Evolutionary conservation across 73 alveolate species (phyloP).

Genomic region (Chromera velia): DNA sequence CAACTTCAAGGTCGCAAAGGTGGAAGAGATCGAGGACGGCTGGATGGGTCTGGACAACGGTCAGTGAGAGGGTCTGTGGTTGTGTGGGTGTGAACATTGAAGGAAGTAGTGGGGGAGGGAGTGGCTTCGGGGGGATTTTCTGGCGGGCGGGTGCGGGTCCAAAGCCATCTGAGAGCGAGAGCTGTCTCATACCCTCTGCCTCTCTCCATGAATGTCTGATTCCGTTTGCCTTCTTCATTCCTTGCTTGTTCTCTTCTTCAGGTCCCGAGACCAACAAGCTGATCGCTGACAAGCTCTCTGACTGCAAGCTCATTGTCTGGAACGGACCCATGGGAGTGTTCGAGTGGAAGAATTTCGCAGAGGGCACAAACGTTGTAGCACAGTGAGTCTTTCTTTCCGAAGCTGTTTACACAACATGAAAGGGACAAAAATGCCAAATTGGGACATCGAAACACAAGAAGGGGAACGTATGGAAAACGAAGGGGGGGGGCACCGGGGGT

Average conservation of each 20-base stretch:
- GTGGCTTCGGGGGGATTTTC: too few relatives aligned
- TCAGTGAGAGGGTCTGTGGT: conserved; percentile 50
- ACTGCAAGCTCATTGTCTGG: conserved; percentile 66
- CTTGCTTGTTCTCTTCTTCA: too few relatives aligned
- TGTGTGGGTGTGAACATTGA: too few relatives aligned
- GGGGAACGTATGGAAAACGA: too few relatives aligned
- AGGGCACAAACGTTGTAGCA: conserved; percentile 51
- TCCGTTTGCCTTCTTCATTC: too few relatives aligned
- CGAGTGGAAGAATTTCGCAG: conserved; percentile 49
- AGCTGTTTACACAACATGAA: conserved; percentile 41
- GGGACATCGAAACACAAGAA: too few relatives aligned
- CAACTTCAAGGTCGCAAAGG: conserved; percentile 45
- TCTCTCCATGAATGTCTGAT: too few relatives aligned
- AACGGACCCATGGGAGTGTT: conserved; percentile 77
- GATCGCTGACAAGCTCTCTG: conserved; percentile 13
- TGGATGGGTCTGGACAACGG: conserved; percentile 91
- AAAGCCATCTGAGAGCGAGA: conserved; percentile 13
- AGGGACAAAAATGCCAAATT: too few relatives aligned
- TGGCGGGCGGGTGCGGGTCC: conserved; percentile 15
- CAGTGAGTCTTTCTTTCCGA: too few relatives aligned
- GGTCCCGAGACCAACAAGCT: conserved; percentile 39
- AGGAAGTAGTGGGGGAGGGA: too few relatives aligned
- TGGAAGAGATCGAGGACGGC: conserved; percentile 77
- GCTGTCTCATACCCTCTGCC: too few relatives aligned
- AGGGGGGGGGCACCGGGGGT: too few relatives aligned